A percentile compares a stretch with the other conserved stretches of the same genome.
Conservation (phyloP, 2,329 filamentous ascomycete genomes). For the Fusarium torreyae region DNA sequence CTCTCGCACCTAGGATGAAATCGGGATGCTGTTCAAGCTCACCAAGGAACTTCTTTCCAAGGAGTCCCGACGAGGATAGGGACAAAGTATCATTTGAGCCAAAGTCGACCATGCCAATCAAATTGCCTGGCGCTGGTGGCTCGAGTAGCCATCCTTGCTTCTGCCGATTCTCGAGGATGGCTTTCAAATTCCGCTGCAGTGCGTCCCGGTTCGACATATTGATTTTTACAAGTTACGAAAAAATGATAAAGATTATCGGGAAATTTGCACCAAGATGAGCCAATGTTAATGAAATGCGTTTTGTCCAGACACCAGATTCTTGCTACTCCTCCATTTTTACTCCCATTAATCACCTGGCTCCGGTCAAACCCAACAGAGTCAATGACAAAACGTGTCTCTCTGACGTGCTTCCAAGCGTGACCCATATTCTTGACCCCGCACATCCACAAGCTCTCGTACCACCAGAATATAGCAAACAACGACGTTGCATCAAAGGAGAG, state of each 20-base stretch:
- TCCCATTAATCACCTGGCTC: background rate
- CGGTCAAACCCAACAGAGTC: too few relatives aligned
- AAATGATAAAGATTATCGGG: background rate
- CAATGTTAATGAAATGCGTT: too few relatives aligned
- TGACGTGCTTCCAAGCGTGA: background rate
- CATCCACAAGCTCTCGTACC: background rate
- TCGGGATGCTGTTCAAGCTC: background rate
- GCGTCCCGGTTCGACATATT: background rate
- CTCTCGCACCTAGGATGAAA: slow-evolving; percentile 2
- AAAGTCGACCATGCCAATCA: slow-evolving; percentile 1
- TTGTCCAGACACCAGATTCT: background rate
- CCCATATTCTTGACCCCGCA: background rate
- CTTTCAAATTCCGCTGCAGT: background rate
- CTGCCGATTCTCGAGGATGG: background rate
- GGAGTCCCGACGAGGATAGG: slow-evolving; percentile 3
- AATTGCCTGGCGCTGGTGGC: slow-evolving; percentile 1
- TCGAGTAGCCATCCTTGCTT: slow-evolving; percentile 3
- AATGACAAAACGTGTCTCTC: too few relatives aligned
- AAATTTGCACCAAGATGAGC: background rate
- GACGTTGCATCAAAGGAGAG: background rate
- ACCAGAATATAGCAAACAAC: background rate
- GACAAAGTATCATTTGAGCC: slow-evolving; percentile 13
- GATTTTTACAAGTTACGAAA: background rate
- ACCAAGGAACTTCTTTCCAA: background rate
- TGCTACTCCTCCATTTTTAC: background rate